These are phyloP conservation scores for Oldenlandia corymbosa DNA, from an alignment of 257 asterid genomes.

Conservation along the genomic window DNA sequence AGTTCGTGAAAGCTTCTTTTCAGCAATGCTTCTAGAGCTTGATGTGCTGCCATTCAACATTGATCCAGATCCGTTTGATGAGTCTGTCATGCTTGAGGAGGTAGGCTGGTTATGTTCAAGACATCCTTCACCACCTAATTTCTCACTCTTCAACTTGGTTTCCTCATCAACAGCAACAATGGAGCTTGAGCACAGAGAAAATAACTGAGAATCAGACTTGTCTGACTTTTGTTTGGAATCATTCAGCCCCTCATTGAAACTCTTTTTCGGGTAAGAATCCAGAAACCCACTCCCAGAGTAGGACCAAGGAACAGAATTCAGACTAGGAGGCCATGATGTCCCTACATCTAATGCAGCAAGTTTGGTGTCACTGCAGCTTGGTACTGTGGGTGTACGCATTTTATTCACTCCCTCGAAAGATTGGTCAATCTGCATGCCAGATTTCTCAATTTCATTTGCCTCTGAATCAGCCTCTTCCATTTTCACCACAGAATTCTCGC, in stretches of 20 bases:
- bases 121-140: constrained; percentile 25
- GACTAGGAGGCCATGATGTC: constrained; percentile 23
- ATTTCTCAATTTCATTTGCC: constrained; percentile 20
- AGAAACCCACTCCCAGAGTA: constrained; percentile 26
- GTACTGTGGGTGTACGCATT: constrained; percentile 11
- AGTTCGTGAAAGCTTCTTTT: constrained; percentile 22
- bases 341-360: constrained; percentile 32
- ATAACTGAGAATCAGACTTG: constrained; percentile 24
- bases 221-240: constrained; percentile 15
- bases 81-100: constrained; percentile 60
- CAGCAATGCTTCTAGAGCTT: constrained; percentile 44
- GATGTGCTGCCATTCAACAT: constrained; percentile 48
- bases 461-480: constrained; percentile 44
- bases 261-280: constrained; percentile 24
- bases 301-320: constrained; percentile 26
- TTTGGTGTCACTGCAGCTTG: constrained; percentile 18
- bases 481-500: constrained; percentile 36
- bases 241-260: constrained; percentile 16
- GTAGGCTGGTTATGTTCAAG: constrained; percentile 46
- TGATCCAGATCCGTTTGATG: constrained; percentile 55
- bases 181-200: constrained; percentile 32
- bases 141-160: constrained; percentile 20
- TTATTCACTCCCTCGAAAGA: constrained; percentile 14
- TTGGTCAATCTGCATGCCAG: constrained; percentile 6
- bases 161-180: constrained; percentile 26